A percentile compares a stretch with the other conserved stretches of the same genome.
phyloP scores from a whole-genome alignment of 108 stramenopile genomes.

The Licmophora abbreviata region DNA sequence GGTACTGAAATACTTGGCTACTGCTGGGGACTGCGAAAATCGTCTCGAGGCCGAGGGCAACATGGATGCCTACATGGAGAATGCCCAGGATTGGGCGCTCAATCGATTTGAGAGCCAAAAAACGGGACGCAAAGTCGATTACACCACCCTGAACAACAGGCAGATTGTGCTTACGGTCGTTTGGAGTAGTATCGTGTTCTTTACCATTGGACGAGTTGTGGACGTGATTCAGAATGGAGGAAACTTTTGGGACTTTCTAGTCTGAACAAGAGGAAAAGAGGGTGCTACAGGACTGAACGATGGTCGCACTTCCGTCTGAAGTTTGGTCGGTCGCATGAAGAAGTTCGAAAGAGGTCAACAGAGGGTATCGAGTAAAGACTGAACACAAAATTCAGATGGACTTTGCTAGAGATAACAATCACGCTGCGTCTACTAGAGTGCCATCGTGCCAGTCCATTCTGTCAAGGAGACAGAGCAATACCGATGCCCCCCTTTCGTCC shows the following conservation, averaged over 20 bases:
- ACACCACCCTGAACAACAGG: constrained; percentile 16
- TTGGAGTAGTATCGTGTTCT: constrained; percentile 10
- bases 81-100: constrained; percentile 17
- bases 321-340: no score
- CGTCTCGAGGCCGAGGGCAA: constrained; percentile 41
- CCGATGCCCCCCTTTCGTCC: no score
- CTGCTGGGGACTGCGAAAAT: constrained; percentile 24
- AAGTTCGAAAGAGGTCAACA: no score
- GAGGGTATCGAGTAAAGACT: no score
- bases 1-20: constrained; percentile 41
- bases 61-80: constrained; percentile 51
- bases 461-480: no score
- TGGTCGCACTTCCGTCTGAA: no score
- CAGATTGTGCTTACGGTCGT: constrained; percentile 19
- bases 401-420: no score
- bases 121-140: constrained; percentile 27
- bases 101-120: constrained; percentile 13
- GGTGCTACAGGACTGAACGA: no score
- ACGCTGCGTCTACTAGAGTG: no score
- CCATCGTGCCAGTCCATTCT: no score
- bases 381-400: no score
- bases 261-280: no score
- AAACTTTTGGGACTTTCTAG: constrained; percentile 22
- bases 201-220: constrained; percentile 5
- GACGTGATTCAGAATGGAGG: constrained; percentile 14